These are phyloP conservation scores for Lachnellula subtilissima DNA, from an alignment of 2,329 filamentous ascomycete species.

Conservation along the genomic window DNA sequence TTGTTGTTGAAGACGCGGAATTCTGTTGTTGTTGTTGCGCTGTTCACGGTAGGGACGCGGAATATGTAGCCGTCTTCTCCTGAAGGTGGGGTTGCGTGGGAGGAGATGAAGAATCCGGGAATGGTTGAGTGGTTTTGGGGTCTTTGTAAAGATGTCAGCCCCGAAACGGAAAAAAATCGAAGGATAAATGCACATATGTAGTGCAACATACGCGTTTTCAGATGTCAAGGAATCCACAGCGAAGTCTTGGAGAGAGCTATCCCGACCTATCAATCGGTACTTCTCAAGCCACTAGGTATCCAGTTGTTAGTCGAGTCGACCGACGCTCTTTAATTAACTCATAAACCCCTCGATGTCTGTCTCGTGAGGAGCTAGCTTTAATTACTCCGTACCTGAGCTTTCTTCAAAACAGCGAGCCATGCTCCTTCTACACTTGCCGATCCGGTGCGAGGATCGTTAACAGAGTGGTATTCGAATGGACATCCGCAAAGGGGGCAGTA, in stretches of 20 bases:
- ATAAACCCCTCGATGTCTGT: too few relatives aligned
- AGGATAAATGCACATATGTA: too few relatives aligned
- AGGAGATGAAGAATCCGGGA: neutral
- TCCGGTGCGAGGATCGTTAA: neutral
- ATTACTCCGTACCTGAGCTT: too few relatives aligned
- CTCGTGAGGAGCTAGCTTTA: too few relatives aligned
- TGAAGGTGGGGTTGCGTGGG: neutral
- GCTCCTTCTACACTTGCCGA: neutral
- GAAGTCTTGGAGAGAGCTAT: neutral
- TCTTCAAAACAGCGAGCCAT: too few relatives aligned
- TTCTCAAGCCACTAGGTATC: neutral
- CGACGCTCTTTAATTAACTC: too few relatives aligned
- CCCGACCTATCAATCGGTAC: neutral
- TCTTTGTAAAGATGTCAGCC: neutral
- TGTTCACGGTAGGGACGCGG: too few relatives aligned
- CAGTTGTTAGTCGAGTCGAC: neutral
- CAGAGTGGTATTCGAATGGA: neutral
- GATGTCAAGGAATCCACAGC: too few relatives aligned
- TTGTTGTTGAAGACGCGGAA: neutral
- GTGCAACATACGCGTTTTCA: too few relatives aligned
- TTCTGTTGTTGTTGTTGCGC: neutral
- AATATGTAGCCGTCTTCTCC: neutral
- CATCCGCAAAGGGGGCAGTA: neutral
- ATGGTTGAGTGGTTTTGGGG: neutral
- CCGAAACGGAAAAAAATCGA: too few relatives aligned